Conservation (phyloP, 768 basidiomycete genomes). For the Tephrocybe sp. region DNA sequence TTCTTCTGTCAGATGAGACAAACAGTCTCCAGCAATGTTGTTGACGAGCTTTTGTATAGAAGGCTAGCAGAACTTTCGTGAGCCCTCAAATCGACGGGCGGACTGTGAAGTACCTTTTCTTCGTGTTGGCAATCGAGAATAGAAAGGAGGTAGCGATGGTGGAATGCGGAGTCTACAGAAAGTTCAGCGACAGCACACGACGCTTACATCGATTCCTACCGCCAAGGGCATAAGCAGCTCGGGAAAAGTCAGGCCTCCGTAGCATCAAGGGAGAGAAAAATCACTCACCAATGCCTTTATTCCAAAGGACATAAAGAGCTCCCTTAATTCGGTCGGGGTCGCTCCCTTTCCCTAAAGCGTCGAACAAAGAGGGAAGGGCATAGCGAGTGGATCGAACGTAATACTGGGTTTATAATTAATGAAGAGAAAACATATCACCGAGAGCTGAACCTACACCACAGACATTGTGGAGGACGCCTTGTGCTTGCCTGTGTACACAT, state of each 20-base stretch:
- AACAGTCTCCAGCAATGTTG: constrained; percentile 60
- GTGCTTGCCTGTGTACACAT: constrained; percentile 60
- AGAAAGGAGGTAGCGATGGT: constrained; percentile 56
- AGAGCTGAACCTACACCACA: constrained; percentile 49
- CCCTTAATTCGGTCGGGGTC: constrained; percentile 97
- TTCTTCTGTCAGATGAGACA: constrained; percentile 62
- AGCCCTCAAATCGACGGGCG: neutral
- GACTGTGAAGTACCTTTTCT: constrained; percentile 60
- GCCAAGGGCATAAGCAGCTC: constrained; percentile 67
- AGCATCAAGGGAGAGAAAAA: constrained; percentile 1
- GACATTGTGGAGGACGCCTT: constrained; percentile 60
- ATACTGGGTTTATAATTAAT: constrained; percentile 39
- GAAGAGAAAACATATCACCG: neutral
- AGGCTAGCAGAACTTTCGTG: constrained; percentile 40
- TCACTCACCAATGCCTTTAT: constrained; percentile 61
- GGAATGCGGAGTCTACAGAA: constrained; percentile 50
- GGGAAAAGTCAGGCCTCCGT: constrained; percentile 7
- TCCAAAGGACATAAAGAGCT: constrained; percentile 76
- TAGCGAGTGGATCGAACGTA: constrained; percentile 71
- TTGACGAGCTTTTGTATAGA: constrained; percentile 73
- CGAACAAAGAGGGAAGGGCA: constrained; percentile 57
- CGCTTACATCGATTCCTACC: constrained; percentile 39
- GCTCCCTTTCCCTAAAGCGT: constrained; percentile 64
- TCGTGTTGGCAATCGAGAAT: constrained; percentile 79
- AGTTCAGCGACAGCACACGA: constrained; percentile 5